phyloP scores from a whole-genome alignment of 768 basidiomycete genomes.

The Rhodotorula taiwanensis region DNA sequence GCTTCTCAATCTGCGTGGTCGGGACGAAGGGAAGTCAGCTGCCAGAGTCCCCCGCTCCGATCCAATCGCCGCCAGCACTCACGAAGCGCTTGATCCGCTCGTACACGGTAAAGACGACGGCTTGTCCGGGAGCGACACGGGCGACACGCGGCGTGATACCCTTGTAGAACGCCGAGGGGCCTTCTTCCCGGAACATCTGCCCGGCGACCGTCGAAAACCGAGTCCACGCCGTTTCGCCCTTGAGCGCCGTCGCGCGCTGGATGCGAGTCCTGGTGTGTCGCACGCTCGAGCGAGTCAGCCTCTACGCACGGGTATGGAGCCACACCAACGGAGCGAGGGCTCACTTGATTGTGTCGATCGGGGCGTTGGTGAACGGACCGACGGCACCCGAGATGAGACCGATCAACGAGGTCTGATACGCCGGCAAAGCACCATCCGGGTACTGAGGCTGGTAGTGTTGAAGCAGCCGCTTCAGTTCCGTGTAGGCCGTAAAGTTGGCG shows the following conservation, averaged over 20 bases:
- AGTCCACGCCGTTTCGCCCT: slow-evolving; percentile 69
- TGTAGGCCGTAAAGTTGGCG: slow-evolving; percentile 96
- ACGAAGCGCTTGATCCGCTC: slow-evolving; percentile 52
- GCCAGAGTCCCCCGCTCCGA: background rate
- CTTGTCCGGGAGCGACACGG: slow-evolving; percentile 86
- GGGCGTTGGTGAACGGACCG: slow-evolving; percentile 97
- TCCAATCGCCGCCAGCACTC: background rate
- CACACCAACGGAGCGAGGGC: background rate
- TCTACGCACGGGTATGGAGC: no score
- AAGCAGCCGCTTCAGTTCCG: slow-evolving; percentile 83
- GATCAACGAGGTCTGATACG: slow-evolving; percentile 90
- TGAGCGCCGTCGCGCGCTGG: slow-evolving; percentile 54
- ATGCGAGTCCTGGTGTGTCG: slow-evolving; percentile 71
- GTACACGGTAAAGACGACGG: slow-evolving; percentile 95
- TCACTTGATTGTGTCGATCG: slow-evolving; percentile 42
- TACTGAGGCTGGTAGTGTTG: slow-evolving; percentile 70
- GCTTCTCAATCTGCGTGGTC: slow-evolving; percentile 17
- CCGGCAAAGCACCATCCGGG: slow-evolving; percentile 61
- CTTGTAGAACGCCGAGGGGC: slow-evolving; percentile 87
- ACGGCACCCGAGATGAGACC: slow-evolving; percentile 94
- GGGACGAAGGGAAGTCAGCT: no score
- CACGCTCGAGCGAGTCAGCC: slow-evolving; percentile 52
- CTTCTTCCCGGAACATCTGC: slow-evolving; percentile 93
- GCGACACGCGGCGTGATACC: slow-evolving; percentile 95
- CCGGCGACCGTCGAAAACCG: slow-evolving; percentile 70